Conservation (phyloP, 2,329 filamentous ascomycete species). For the Fusarium zealandicum region DNA sequence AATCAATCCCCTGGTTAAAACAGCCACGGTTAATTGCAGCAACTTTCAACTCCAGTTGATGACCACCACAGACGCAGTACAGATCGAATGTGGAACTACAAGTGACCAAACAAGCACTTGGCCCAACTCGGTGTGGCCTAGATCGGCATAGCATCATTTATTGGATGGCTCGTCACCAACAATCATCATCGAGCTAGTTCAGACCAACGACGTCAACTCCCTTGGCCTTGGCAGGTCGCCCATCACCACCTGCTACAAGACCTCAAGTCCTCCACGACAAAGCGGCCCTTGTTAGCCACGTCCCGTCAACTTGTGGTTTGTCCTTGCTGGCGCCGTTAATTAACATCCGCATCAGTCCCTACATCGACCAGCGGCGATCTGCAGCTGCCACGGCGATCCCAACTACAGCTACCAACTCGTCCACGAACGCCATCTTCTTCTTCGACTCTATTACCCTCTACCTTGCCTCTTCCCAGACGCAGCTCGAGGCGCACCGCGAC, state of each 20-base stretch:
- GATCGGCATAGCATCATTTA: conserved; percentile 5
- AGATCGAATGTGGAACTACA: conserved; percentile 22
- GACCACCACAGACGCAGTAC: background rate
- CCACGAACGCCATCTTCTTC: conserved; percentile 10
- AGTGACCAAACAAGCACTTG: conserved; percentile 31
- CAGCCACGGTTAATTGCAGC: conserved; percentile 15
- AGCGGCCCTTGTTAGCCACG: background rate
- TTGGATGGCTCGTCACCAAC: conserved; percentile 16
- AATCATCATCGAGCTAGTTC: conserved; percentile 26
- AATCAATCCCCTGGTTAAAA: conserved; percentile 10
- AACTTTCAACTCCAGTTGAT: conserved; percentile 24
- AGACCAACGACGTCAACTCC: conserved; percentile 37
- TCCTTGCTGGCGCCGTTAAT: background rate
- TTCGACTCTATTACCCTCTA: conserved; percentile 1
- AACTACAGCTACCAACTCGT: conserved; percentile 26
- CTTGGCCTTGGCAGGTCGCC: conserved; percentile 23
- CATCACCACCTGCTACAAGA: conserved; percentile 14
- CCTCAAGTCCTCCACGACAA: conserved; percentile 2
- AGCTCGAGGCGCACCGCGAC: conserved; percentile 3
- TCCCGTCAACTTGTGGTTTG: no score
- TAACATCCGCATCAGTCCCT: background rate
- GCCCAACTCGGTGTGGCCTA: conserved; percentile 24
- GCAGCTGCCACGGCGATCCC: conserved; percentile 11
- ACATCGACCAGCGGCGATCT: conserved; percentile 5
- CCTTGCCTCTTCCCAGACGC: background rate